Percentiles rank a stretch among this genome's conserved stretches.
These are phyloP conservation scores for Tubosaeta sp. DNA, from an alignment of 768 basidiomycete genomes.

Conservation along the genomic window DNA sequence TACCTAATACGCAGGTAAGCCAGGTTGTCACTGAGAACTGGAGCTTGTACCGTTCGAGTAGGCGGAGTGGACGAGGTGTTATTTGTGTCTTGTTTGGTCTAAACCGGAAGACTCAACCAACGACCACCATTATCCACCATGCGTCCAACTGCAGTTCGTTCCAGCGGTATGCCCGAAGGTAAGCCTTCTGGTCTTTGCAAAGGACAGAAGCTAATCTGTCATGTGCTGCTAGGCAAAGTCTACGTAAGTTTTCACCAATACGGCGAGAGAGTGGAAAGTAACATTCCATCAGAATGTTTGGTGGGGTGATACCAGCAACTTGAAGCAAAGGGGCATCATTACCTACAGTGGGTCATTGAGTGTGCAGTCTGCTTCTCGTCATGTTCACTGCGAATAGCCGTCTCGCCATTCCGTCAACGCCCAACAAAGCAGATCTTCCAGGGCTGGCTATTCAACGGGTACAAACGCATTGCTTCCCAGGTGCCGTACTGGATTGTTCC, in stretches of 20 bases:
- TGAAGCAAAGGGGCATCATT: conserved; percentile 72
- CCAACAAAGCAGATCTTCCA: conserved; percentile 67
- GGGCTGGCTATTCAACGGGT: conserved; percentile 84
- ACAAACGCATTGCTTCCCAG: conserved; percentile 68
- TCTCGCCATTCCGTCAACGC: conserved; percentile 81
- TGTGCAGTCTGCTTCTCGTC: background rate
- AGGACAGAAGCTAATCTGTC: background rate
- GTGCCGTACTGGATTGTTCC: conserved; percentile 77
- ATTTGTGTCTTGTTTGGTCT: conserved; percentile 33
- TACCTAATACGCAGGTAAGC: conserved; percentile 28
- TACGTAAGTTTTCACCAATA: conserved; percentile 57
- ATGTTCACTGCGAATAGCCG: conserved; percentile 40
- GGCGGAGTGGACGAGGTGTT: conserved; percentile 11
- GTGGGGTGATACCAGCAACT: conserved; percentile 80
- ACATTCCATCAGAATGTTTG: conserved; percentile 60
- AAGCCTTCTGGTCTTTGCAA: conserved; percentile 21
- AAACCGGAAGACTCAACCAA: conserved; percentile 29
- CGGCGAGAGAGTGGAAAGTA: background rate
- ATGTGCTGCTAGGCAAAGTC: conserved; percentile 54
- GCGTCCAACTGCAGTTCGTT: conserved; percentile 49
- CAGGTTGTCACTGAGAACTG: background rate
- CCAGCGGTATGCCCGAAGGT: conserved; percentile 83
- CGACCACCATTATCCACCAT: conserved; percentile 32
- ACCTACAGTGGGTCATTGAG: conserved; percentile 65
- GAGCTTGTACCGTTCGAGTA: conserved; percentile 14